A percentile compares a stretch with the other conserved stretches of the same genome.
phyloP scores from a whole-genome alignment of 2,329 filamentous ascomycete species.

The Dactylellina leptospora region DNA sequence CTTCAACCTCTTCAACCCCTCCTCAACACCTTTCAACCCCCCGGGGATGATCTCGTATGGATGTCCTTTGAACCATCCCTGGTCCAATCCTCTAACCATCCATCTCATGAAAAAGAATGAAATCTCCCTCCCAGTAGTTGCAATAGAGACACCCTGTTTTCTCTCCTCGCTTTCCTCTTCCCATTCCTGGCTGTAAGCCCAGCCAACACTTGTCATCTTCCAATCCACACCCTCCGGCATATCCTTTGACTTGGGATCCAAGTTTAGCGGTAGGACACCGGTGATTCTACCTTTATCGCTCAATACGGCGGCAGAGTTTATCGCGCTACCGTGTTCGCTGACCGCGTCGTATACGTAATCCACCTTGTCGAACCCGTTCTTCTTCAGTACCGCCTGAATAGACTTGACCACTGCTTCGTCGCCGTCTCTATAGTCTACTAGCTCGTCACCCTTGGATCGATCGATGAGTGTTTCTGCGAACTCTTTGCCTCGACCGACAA shows the following conservation, averaged over 20 bases:
- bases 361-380: constrained; percentile 59
- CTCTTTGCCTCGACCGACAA: constrained; percentile 66
- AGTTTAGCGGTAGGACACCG: constrained; percentile 60
- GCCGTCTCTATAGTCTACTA: constrained; percentile 71
- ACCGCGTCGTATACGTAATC: constrained; percentile 69
- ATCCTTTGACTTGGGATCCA: constrained; percentile 15
- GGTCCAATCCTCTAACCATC: constrained; percentile 58
- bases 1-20: constrained; percentile 61
- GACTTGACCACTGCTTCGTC: constrained; percentile 63
- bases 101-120: constrained; percentile 32
- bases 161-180: constrained; percentile 26
- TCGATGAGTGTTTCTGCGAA: constrained; percentile 68
- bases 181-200: constrained; percentile 56
- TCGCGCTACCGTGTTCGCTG: constrained; percentile 65
- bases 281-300: constrained; percentile 60
- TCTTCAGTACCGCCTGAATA: constrained; percentile 61
- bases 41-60: constrained; percentile 66
- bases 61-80: constrained; percentile 66
- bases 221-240: constrained; percentile 54
- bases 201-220: constrained; percentile 61
- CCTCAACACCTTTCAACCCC: constrained; percentile 63
- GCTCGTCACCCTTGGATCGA: constrained; percentile 65
- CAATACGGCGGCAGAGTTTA: constrained; percentile 64
- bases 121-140: constrained; percentile 21
- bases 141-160: constrained; percentile 19